Conservation (phyloP, 192 early-diverging fungal genomes). For the Spizellomyces punctatus region DNA sequence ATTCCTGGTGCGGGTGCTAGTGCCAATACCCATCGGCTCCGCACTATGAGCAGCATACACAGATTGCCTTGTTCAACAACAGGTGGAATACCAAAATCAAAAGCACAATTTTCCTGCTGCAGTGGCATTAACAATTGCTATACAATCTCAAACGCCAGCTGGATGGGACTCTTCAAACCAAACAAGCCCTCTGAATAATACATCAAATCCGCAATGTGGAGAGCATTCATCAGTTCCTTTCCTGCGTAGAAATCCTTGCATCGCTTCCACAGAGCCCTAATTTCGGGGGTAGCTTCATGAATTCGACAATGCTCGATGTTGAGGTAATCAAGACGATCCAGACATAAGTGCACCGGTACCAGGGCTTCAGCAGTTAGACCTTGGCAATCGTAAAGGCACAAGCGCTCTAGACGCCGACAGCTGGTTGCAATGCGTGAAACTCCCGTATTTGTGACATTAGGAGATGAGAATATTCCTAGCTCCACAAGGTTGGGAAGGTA, state of each 20-base stretch:
- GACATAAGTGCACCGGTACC: background rate
- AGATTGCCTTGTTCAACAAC: no score
- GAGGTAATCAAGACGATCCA: constrained; percentile 22
- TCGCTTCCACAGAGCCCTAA: constrained; percentile 19
- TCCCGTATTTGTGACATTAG: constrained; percentile 30
- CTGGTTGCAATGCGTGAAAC: constrained; percentile 27
- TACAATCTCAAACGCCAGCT: constrained; percentile 23
- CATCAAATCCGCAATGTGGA: constrained; percentile 23
- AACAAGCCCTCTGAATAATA: background rate
- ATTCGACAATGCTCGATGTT: constrained; percentile 29
- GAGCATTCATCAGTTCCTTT: constrained; percentile 3
- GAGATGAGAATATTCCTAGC: constrained; percentile 40
- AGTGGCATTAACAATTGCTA: background rate
- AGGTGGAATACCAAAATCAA: no score
- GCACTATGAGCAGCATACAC: no score
- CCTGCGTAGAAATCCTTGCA: constrained; percentile 24
- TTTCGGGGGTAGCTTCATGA: constrained; percentile 27
- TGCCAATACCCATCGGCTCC: no score
- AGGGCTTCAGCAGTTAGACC: constrained; percentile 12
- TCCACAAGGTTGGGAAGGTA: constrained; percentile 31
- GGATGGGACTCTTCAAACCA: constrained; percentile 13
- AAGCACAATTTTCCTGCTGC: no score
- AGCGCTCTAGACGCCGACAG: constrained; percentile 15
- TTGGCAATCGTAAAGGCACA: constrained; percentile 27
- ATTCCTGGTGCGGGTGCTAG: no score